Percentiles rank a stretch among this genome's conserved stretches.
These are phyloP conservation scores for Cladorrhinum sp. DNA, from an alignment of 2,329 filamentous ascomycete genomes.

Conservation along the genomic window DNA sequence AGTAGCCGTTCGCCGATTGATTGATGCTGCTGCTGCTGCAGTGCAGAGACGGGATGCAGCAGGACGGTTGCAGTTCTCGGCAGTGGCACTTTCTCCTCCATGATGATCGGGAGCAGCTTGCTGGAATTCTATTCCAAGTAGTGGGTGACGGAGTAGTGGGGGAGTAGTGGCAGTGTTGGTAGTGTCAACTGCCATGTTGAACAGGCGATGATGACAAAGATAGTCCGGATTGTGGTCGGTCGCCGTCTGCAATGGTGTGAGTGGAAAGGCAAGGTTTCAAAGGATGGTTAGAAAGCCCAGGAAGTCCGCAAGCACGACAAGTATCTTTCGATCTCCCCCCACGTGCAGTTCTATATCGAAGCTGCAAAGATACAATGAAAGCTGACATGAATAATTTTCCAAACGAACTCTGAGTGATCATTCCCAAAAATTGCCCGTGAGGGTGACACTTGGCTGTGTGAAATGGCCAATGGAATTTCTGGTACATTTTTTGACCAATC, in stretches of 20 bases:
- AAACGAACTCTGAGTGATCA: no score
- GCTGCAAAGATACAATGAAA: neutral
- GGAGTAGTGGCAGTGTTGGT: neutral
- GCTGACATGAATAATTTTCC: no score
- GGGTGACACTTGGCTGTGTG: no score
- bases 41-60: neutral
- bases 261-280: no score
- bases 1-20: neutral
- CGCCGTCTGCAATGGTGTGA: neutral
- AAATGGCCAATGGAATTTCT: no score
- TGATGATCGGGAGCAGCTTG: neutral
- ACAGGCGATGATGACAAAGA: neutral
- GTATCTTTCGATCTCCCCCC: constrained; percentile 1
- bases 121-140: neutral
- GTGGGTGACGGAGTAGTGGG: no score
- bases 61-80: neutral
- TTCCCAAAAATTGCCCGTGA: neutral
- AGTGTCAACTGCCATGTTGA: neutral
- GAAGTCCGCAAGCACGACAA: neutral
- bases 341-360: neutral
- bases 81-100: neutral
- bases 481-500: neutral
- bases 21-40: neutral
- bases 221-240: neutral
- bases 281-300: neutral